Evolutionary conservation across 805 yeast genomes (phyloP), one percentile per base, ranked within the genome.

Genomic region (Lachancea nothofagi): DNA sequence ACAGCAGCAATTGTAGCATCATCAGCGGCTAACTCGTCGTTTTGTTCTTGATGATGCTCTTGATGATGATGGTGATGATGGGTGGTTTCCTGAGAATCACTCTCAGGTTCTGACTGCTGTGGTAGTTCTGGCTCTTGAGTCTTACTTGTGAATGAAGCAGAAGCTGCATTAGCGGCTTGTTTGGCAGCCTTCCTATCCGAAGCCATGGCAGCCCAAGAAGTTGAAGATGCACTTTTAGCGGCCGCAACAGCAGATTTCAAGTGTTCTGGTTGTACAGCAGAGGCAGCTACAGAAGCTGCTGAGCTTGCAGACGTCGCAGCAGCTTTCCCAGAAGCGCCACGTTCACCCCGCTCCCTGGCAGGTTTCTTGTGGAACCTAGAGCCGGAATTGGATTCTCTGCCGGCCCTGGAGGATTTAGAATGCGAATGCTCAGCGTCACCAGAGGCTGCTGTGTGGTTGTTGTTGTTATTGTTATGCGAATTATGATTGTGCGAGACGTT

Each of bases 191-290:
- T 34, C 44, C 37, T 36, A 41, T 47, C 48, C 38, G 65, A 46
- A 22, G 62, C 57, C 26, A 59, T 56, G 21, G 61, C 57, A 21
- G 71, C 70, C 69, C 70, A 66, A 23, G 75, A 58, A 17, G 54
- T 45, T 4, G 51, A 52, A 18, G 59, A 40, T 40, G 57, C 37
- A 20, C 57, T 45, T 36, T 54, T 55, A 13, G 57, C 49, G 33
- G 53, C 53, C 19, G 51, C 27, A 15, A 52, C 40, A 7, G 55
- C 38, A 5, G 65, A 48, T 26, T 48, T 49, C 26, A 54, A 25
- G 20, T 59, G 46, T 21, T 64, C 48, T 18, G 57, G 41, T 15
- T 34, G 56, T 38, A 40, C 40, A 10, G 34, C 34, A 19, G 65
- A 28, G 4, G 56, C 37, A 12, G 57, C 15, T 6, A 62, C 21